Base-by-base conservation (phyloP, 1,139 yeast genomes). In the Pichia sp. region DNA sequence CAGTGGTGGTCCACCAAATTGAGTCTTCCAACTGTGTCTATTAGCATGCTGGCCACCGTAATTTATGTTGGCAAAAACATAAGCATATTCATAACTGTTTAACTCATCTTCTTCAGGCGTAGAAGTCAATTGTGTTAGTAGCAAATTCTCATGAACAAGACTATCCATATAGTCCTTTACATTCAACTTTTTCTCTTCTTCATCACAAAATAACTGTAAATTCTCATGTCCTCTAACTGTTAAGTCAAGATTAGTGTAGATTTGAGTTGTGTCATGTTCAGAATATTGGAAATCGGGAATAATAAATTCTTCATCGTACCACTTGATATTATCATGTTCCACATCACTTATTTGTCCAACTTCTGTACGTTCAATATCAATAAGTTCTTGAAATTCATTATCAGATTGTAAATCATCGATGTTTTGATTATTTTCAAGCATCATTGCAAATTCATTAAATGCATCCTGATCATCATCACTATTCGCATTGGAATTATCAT, bases 141-240 rank as follows among this genome's bases (percentile, higher is more conserved):
- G 41, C 1, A 55, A 26, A 42, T 61, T 52, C 37, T 63, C 67
- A 40, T 59, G 52, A 38, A 54, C 51, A 20, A 55, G 42, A 22
- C 63, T 57, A n/a, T 51, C 51, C 37, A 49, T 46, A n/a, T 47
- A 40, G 40, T 63, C 67, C 30, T 28, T 32, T 8, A 47, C 30
- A 26, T 61, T 57, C 26, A 61, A 33, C 43, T 47, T 27, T 47
- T 52, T 8, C 46, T 51, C 35, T 30, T 50, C 53, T 12, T 37
- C 32, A 22, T 46, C 43, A 28, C 42, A 41, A 10, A 47, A 28
- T 8, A 31, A 28, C 41, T 50, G 50, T 10, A 44, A 28, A 34
- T 35, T 44, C 26, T 46, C 47, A 33, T 48, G 40, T 8, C 47
- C 49, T 30, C 27, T 35, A 16, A 44, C 39, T 5, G 49, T 46